A percentile compares a stretch with the other conserved stretches of the same genome.
These are phyloP conservation scores for Sambucus nigra DNA, from an alignment of 129 eudicot species.

Conservation along the genomic window DNA sequence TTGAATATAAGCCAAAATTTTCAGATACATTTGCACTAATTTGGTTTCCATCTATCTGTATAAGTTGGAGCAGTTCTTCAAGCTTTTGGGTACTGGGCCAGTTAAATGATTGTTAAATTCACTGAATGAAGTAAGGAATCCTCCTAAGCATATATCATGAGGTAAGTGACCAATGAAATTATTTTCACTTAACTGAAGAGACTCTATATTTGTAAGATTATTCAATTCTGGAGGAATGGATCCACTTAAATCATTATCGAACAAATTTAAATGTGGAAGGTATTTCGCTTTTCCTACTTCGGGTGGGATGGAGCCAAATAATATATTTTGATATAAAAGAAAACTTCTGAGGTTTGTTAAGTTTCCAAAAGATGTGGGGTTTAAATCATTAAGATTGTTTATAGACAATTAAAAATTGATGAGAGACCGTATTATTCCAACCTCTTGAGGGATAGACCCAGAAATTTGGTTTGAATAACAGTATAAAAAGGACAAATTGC, in stretches of 20 bases:
- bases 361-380: conserved; percentile 5
- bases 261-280: neutral
- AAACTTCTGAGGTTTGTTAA: neutral
- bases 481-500: too few relatives aligned
- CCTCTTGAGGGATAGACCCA: too few relatives aligned
- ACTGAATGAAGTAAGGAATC: neutral
- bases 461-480: too few relatives aligned
- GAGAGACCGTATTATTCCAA: too few relatives aligned
- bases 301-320: too few relatives aligned
- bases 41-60: conserved; percentile 20
- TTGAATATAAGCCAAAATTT: conserved; percentile 28
- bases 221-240: conserved; percentile 14
- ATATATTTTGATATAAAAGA: neutral
- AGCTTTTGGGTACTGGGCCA: conserved; percentile 26
- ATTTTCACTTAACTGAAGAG: neutral
- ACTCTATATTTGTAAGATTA: conserved; percentile 7
- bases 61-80: conserved; percentile 27
- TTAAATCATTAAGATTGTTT: conserved; percentile 8
- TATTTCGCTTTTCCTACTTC: conserved; percentile 6
- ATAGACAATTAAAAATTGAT: neutral
- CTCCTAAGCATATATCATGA: conserved; percentile 5
- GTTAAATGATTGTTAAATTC: conserved; percentile 1
- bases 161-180: conserved; percentile 17
- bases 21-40: conserved; percentile 17
- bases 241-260: conserved; percentile 11